A percentile compares a stretch with the other conserved stretches of the same genome.
Conservation (phyloP, 176 grass and related monocot genomes). For the Oryza meyeriana region DNA sequence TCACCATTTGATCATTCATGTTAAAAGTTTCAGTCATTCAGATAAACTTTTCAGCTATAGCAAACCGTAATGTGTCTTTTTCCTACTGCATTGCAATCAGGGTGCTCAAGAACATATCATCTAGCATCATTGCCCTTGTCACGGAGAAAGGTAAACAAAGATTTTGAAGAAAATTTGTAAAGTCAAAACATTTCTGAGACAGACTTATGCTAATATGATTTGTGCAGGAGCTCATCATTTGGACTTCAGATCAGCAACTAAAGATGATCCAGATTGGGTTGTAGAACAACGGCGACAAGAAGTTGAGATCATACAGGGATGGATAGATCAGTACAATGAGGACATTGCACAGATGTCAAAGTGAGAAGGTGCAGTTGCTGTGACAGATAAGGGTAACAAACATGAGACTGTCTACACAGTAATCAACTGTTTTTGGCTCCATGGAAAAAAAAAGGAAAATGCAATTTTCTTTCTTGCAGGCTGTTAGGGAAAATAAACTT, state of each 20-base stretch:
- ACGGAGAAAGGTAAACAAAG: conserved; percentile 67
- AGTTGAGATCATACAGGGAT: conserved; percentile 69
- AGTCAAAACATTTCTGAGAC: background rate
- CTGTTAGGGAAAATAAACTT: conserved; percentile 4
- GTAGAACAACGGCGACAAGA: conserved; percentile 75
- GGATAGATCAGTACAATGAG: conserved; percentile 73
- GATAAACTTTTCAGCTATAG: background rate
- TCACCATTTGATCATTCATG: conserved; percentile 12
- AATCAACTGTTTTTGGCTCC: background rate
- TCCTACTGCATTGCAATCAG: conserved; percentile 30
- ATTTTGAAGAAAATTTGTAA: background rate
- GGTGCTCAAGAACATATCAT: conserved; percentile 93
- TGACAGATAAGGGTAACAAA: conserved; percentile 3
- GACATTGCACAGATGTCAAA: conserved; percentile 43
- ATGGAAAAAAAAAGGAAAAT: background rate
- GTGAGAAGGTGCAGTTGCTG: conserved; percentile 12
- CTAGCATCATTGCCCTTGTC: conserved; percentile 82
- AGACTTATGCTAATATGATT: background rate
- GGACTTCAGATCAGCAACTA: conserved; percentile 70
- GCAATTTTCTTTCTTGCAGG: background rate
- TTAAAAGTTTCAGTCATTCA: conserved; percentile 2
- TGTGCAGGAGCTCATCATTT: conserved; percentile 83
- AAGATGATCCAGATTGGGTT: conserved; percentile 82
- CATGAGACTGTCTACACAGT: background rate
- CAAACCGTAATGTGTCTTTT: background rate